phyloP scores from a whole-genome alignment of 306 rosid genomes.

The Morella rubra region DNA sequence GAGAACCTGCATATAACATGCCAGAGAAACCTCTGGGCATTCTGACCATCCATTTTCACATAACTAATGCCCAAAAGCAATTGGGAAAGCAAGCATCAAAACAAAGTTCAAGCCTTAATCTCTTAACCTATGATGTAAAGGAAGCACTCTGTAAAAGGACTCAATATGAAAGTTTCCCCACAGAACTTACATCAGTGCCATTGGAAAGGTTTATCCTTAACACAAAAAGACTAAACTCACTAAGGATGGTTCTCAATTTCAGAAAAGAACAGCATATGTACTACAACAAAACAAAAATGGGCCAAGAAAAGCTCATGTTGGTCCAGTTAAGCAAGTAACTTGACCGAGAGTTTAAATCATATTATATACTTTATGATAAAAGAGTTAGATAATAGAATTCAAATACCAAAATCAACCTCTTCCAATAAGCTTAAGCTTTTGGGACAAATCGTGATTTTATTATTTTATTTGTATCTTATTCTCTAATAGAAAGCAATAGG shows the following conservation, averaged over 20 bases:
- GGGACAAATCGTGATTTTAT: too few species aligned
- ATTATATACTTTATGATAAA: background rate
- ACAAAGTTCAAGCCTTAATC: constrained; percentile 7
- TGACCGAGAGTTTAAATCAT: background rate
- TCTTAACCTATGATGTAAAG: background rate
- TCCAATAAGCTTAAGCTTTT: too few species aligned
- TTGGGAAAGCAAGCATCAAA: constrained; percentile 18
- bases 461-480: too few species aligned
- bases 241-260: constrained; percentile 21
- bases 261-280: constrained; percentile 23
- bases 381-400: background rate
- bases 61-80: constrained; percentile 18
- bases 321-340: background rate
- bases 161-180: background rate
- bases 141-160: background rate
- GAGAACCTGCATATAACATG: background rate
- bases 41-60: constrained; percentile 20
- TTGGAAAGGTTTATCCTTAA: constrained; percentile 14
- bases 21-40: constrained; percentile 28
- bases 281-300: constrained; percentile 23
- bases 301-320: constrained; percentile 8
- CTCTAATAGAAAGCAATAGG: too few species aligned
- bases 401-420: too few species aligned
- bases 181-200: background rate
- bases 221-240: constrained; percentile 1